Evolutionary conservation across 2,329 filamentous ascomycete genomes (phyloP), one percentile per base, ranked within the genome.

Genomic region (Colletotrichum tamarilloi): DNA sequence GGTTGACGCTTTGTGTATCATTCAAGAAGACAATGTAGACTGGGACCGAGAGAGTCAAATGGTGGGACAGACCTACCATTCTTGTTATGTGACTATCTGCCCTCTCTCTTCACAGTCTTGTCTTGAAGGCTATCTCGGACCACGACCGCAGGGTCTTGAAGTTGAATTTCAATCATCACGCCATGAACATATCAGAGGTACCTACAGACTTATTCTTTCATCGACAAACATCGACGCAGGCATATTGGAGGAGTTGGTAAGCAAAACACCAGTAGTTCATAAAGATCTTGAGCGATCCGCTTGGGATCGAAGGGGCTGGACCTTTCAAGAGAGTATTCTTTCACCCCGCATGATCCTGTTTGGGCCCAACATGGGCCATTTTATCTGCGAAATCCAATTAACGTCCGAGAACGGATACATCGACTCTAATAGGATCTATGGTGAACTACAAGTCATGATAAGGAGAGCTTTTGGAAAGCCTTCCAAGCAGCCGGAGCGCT

Each of bases 1-100:
- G 80, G 76, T 81, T 14, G 79, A 81, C 55, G 74, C 77, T 2
- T 68, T 81, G 2, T 81, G 79, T 62, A 81, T 81, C 22, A 52
- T 80, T 19, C 80, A 81, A 66, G 76, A 79, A 52, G 62, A 60
- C 12, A 32, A 52, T 2, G 59, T 71, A 3, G 79, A 81, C 56
- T 76, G 74, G 72, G 19, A 56, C 5, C 53, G 24, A 6, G 74
- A 76, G 16, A 62, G 42, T 4, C 14, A 26, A 0, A 55, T 26
- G 8, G 24, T 67, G 57, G 65, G 65, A 14, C 38, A 26, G 19
- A 42, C 62, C n/a, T 62, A 67, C 42, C 53, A 55, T 16, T 67
- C 26, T 6, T 60, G 26, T 3, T 14, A 22, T 8, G n/a, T 67
- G 1, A 42, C 65, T 0, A 67, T 67, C 16, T 67, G 65, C 4